phyloP scores from a whole-genome alignment of 192 early-diverging fungal genomes.

The Phycomyces blakesleeanus region DNA sequence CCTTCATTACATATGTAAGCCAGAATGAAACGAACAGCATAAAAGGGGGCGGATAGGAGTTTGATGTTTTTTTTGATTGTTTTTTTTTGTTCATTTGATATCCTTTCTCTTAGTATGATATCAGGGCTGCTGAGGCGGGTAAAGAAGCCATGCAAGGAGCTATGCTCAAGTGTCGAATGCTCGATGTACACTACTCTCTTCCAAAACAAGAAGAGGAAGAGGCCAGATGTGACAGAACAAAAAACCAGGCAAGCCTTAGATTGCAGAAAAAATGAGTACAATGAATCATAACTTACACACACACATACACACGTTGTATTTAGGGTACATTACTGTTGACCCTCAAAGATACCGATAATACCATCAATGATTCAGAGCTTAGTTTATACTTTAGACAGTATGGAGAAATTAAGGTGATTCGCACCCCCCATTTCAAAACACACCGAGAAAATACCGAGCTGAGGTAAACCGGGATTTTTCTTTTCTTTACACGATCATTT shows the following conservation, averaged over 20 bases:
- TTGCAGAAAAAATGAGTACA: neutral
- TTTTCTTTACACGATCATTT: too few species aligned
- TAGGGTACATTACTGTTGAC: slow-evolving; percentile 47
- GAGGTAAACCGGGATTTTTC: slow-evolving; percentile 10
- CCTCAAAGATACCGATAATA: slow-evolving; percentile 33
- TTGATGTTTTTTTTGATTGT: too few species aligned
- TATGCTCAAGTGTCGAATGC: slow-evolving; percentile 35
- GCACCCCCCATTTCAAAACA: slow-evolving; percentile 25
- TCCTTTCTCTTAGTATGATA: slow-evolving; percentile 39
- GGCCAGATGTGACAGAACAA: slow-evolving; percentile 35
- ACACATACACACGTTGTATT: neutral
- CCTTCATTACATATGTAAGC: slow-evolving; percentile 61
- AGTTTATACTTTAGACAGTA: slow-evolving; percentile 35
- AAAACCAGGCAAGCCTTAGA: slow-evolving; percentile 40
- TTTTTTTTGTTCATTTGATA: slow-evolving; percentile 2
- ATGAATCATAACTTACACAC: neutral
- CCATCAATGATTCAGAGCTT: slow-evolving; percentile 35
- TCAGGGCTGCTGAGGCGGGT: slow-evolving; percentile 47
- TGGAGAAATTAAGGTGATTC: slow-evolving; percentile 48
- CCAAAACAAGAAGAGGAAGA: slow-evolving; percentile 42
- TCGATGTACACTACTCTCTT: slow-evolving; percentile 53
- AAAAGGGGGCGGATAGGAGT: too few species aligned
- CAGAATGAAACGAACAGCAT: neutral
- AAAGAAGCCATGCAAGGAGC: slow-evolving; percentile 38
- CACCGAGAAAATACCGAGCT: neutral